Conservation (phyloP, 306 rosid genomes). For the Vigna unguiculata region DNA sequence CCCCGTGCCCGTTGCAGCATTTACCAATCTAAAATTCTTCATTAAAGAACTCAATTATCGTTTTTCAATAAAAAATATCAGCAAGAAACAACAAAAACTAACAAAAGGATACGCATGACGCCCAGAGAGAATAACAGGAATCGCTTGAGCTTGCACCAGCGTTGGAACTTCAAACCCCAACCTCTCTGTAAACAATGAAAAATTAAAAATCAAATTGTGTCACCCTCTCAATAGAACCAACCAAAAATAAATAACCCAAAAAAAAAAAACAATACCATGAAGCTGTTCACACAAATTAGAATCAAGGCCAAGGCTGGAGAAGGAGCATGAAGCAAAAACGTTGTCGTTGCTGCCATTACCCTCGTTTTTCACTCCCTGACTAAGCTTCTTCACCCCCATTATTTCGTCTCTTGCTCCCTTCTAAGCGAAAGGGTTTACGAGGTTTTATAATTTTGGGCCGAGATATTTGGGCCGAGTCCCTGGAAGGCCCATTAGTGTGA, state of each 20-base stretch:
- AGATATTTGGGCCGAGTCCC: too few relatives aligned
- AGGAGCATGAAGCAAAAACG: conserved; percentile 79
- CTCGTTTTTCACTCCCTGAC: not conserved
- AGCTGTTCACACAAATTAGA: conserved; percentile 80
- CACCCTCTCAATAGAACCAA: not conserved
- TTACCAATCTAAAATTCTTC: conserved; percentile 63
- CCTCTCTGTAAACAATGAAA: conserved; percentile 57
- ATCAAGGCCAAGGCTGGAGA: conserved; percentile 86
- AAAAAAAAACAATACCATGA: conserved; percentile 51
- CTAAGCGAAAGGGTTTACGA: not conserved
- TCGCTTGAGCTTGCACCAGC: conserved; percentile 81
- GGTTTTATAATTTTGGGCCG: not conserved
- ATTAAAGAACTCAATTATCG: conserved; percentile 53
- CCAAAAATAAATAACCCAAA: not conserved
- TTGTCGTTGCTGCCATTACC: conserved; percentile 2
- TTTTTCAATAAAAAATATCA: not conserved
- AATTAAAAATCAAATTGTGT: not conserved
- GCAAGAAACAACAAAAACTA: not conserved
- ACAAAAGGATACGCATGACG: conserved; percentile 74
- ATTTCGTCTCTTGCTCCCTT: not conserved
- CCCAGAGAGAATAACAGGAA: conserved; percentile 82
- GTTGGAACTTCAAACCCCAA: conserved; percentile 88
- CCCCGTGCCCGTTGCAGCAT: conserved; percentile 94
- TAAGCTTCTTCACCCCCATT: conserved; percentile 46
- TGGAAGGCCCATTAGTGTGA: not conserved